Evolutionary conservation across 2,329 filamentous ascomycete species (phyloP).

Genomic region (Exophiala xenobiotica): DNA sequence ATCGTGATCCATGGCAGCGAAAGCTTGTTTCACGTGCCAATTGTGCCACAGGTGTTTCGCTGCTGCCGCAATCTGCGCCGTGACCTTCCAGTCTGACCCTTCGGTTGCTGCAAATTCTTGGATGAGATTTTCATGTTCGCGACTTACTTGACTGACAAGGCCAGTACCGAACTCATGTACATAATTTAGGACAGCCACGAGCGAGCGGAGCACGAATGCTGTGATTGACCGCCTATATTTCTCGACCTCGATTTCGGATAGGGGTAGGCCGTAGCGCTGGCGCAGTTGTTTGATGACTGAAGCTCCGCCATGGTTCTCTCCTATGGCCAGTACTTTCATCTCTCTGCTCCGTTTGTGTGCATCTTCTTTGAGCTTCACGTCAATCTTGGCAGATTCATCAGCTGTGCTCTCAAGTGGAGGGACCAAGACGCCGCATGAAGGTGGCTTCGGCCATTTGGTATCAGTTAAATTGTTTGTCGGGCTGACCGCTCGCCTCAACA

Average conservation of each 20-base stretch:
- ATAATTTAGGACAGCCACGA: slow-evolving; percentile 22
- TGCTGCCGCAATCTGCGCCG: background rate
- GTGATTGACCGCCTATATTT: slow-evolving; percentile 18
- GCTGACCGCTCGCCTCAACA: slow-evolving; percentile 19
- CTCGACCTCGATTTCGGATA: slow-evolving; percentile 17
- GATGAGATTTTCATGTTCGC: slow-evolving; percentile 13
- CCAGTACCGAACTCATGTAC: slow-evolving; percentile 11
- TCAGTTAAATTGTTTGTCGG: slow-evolving; percentile 9
- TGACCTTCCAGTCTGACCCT: slow-evolving; percentile 14
- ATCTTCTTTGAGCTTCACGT: slow-evolving; percentile 19
- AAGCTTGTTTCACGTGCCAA: slow-evolving; percentile 20
- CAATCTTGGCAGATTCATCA: slow-evolving; percentile 18
- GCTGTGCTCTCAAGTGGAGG: slow-evolving; percentile 10
- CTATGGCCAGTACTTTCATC: slow-evolving; percentile 23
- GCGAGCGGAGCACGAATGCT: slow-evolving; percentile 11
- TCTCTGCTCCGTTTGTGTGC: slow-evolving; percentile 16
- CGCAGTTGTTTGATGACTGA: slow-evolving; percentile 19
- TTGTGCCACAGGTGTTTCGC: slow-evolving; percentile 19
- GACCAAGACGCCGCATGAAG: slow-evolving; percentile 10
- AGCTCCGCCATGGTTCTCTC: slow-evolving; percentile 19
- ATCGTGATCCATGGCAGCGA: slow-evolving; percentile 17
- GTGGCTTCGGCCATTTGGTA: background rate
- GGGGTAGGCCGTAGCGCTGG: slow-evolving; percentile 12
- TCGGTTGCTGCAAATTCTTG: slow-evolving; percentile 13
- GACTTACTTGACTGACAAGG: slow-evolving; percentile 15